Evolutionary conservation across 306 rosid genomes (phyloP).

Genomic region (Vicia faba): DNA sequence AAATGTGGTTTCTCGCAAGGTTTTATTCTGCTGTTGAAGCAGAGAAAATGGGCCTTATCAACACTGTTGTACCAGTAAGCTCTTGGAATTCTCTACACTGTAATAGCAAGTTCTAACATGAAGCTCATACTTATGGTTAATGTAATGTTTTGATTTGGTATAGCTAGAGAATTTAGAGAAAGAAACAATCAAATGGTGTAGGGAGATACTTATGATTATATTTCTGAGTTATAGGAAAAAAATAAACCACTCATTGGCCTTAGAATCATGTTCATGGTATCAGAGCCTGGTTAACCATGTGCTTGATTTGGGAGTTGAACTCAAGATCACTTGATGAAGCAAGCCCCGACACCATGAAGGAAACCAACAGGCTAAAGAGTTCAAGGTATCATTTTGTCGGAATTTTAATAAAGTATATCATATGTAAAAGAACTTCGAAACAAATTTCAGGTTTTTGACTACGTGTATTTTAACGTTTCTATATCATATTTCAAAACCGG

Average conservation of each 20-base stretch:
- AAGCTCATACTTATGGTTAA: neutral
- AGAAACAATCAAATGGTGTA: conserved; percentile 89
- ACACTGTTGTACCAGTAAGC: conserved; percentile 80
- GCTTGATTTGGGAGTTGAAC: conserved; percentile 32
- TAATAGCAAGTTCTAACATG: conserved; percentile 15
- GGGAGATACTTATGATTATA: conserved; percentile 81
- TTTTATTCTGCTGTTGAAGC: conserved; percentile 86
- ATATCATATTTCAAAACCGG: too few species aligned
- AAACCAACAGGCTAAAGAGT: neutral
- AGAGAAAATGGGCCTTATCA: conserved; percentile 94
- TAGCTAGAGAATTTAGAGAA: conserved; percentile 72
- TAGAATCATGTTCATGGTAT: conserved; percentile 37
- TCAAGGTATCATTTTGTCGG: neutral
- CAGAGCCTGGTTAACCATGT: conserved; percentile 44
- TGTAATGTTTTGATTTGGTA: conserved; percentile 29
- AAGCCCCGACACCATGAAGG: conserved; percentile 34
- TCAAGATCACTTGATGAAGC: conserved; percentile 40
- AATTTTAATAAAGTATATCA: neutral
- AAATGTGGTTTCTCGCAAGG: conserved; percentile 90
- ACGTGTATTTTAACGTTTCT: too few species aligned
- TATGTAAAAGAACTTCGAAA: neutral
- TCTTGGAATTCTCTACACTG: conserved; percentile 2
- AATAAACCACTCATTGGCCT: neutral
- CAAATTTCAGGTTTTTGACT: too few species aligned
- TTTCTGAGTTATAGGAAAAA: neutral